These are phyloP conservation scores for Blastobotrys muscicola DNA, from an alignment of 805 yeast species.

Conservation along the genomic window DNA sequence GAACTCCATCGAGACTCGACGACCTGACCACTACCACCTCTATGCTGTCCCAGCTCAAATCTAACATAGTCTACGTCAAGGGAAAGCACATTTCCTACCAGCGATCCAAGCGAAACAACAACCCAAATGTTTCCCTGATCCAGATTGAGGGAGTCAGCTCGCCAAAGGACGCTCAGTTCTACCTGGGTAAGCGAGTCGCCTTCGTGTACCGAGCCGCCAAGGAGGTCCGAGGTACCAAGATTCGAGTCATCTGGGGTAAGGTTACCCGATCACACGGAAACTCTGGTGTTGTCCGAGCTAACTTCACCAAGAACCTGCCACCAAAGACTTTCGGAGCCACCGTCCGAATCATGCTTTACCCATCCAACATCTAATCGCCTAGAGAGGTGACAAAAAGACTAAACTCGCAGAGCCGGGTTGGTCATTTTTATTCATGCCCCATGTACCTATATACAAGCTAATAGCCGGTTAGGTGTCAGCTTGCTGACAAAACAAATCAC, in stretches of 20 bases:
- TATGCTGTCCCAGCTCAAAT: neutral
- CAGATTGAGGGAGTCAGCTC: slow-evolving; percentile 92
- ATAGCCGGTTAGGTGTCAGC: too few relatives aligned
- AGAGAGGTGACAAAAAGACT: neutral
- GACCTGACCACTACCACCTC: neutral
- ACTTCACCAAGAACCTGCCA: slow-evolving; percentile 98
- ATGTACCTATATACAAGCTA: too few relatives aligned
- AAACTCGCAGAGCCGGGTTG: neutral
- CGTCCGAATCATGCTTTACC: slow-evolving; percentile 99
- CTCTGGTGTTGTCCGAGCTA: slow-evolving; percentile 97
- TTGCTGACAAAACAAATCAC: too few relatives aligned
- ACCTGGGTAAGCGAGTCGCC: slow-evolving; percentile 99
- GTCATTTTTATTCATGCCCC: too few relatives aligned
- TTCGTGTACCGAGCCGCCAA: slow-evolving; percentile 98
- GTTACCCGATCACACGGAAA: slow-evolving; percentile 98
- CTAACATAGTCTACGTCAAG: slow-evolving; percentile 75
- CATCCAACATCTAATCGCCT: slow-evolving; percentile 87
- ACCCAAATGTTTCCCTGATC: slow-evolving; percentile 95
- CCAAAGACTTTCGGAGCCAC: slow-evolving; percentile 99
- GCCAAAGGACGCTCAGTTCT: slow-evolving; percentile 95
- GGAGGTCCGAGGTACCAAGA: slow-evolving; percentile 97
- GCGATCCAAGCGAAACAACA: slow-evolving; percentile 96
- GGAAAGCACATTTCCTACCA: slow-evolving; percentile 99
- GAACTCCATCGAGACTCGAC: slow-evolving; percentile 1
- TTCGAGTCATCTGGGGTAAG: slow-evolving; percentile 99